Percentiles rank a stretch among this genome's conserved stretches.
These are phyloP conservation scores for Ascocoryne sarcoides DNA, from an alignment of 2,329 filamentous ascomycete genomes.

Conservation along the genomic window DNA sequence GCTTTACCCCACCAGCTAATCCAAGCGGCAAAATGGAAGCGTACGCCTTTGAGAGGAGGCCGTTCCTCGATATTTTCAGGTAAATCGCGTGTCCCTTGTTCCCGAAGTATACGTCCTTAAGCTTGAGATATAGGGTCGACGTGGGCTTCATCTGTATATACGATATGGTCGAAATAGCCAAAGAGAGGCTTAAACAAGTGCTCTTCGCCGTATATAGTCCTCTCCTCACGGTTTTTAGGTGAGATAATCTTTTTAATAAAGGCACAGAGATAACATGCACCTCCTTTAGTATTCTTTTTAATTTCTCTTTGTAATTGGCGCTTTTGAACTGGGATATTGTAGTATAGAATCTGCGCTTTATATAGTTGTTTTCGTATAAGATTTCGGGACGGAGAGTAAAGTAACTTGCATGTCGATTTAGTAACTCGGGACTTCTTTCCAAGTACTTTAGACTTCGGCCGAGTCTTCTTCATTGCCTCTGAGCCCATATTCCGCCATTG, in stretches of 20 bases:
- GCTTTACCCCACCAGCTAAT: constrained; percentile 9
- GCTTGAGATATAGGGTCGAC: constrained; percentile 8
- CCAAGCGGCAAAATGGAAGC: constrained; percentile 9
- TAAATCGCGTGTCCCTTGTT: constrained; percentile 5
- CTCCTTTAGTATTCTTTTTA: constrained; percentile 6
- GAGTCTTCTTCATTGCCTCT: too few species aligned
- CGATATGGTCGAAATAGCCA: constrained; percentile 7
- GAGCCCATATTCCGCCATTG: too few species aligned
- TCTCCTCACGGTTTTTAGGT: neutral
- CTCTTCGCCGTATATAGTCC: constrained; percentile 1
- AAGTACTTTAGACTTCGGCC: too few species aligned
- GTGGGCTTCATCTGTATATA: constrained; percentile 11
- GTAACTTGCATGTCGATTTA: too few species aligned
- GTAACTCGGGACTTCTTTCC: too few species aligned
- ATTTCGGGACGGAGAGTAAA: too few species aligned
- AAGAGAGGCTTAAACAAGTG: constrained; percentile 1
- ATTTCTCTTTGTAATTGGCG: constrained; percentile 4
- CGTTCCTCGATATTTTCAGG: constrained; percentile 11
- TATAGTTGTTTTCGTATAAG: too few species aligned
- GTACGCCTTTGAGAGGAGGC: constrained; percentile 1
- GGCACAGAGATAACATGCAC: constrained; percentile 2
- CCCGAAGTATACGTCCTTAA: constrained; percentile 3
- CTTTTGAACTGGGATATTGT: constrained; percentile 2
- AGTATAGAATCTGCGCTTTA: too few species aligned
- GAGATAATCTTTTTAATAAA: constrained; percentile 10